Base-by-base conservation (phyloP, 2,329 filamentous ascomycete species). In the Claviceps sp. region DNA sequence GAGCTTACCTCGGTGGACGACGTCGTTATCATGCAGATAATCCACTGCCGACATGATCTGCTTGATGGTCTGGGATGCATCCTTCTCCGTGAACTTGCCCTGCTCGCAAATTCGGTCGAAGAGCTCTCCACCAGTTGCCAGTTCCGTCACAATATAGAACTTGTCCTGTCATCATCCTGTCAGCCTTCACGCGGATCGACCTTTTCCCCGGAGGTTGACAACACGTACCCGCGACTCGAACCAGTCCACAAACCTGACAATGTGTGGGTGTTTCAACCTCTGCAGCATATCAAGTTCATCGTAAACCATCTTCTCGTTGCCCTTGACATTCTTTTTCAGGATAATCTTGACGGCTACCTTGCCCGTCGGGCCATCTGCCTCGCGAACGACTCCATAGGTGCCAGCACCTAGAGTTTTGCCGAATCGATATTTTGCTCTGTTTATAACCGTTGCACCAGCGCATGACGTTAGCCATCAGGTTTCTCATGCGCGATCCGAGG, bases 341-440 rank as follows among this genome's bases (percentile, higher is more conserved):
- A 98, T 98, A 67, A 98, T 97, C 78, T 98, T 98, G 70, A 98
- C 81, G 42, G 93, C 93, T 55, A 95, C 90, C 75, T 95, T 80
- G 67, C 88, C 88, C 20, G 79, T 77, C 43, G 85, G 81, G 60
- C 87, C 80, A 56, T 96, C 89, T 55, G 93, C 93, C 72, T 98
- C 93, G 62, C 93, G 83, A 63, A 98, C 93, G 63, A 98, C 95
- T 64, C 93, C 93, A 76, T 98, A 98, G 62, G 93, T 98, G 61
- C 93, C 93, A 56, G 93, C 93, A 64, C 93, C 93, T 54, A 98
- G 80, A 24, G 91, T 97, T 67, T 85, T 83, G 62, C 93, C 93
- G 69, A 98, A 95, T 61, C 78, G 83, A 71, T 98, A 98, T 68
- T 85, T 87, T 57, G 87, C 75, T 70, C 87, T 93, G 26, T 66